Percentiles rank a stretch among this genome's conserved stretches.
Evolutionary conservation across 1,139 yeast genomes (phyloP).

Genomic region (Taphrina sp.): DNA sequence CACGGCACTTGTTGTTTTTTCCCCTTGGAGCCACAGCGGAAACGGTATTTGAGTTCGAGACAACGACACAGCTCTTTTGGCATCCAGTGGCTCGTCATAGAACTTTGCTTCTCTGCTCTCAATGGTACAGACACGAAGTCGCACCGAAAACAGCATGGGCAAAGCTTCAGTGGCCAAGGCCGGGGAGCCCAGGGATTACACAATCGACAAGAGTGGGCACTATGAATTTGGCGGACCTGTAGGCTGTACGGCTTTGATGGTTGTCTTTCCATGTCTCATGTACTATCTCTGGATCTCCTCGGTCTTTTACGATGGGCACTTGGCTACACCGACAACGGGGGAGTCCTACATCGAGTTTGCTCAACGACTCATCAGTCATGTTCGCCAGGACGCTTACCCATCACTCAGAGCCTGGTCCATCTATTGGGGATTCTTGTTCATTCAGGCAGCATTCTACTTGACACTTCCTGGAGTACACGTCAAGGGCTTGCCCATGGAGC

Average conservation of each 20-base stretch:
- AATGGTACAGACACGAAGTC: slow-evolving; percentile 12
- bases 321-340: slow-evolving; percentile 61
- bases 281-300: slow-evolving; percentile 96
- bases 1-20: too few species aligned
- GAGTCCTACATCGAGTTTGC: slow-evolving; percentile 57
- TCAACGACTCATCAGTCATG: slow-evolving; percentile 48
- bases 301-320: slow-evolving; percentile 67
- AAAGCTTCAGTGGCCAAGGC: background rate
- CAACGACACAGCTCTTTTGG: too few species aligned
- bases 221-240: slow-evolving; percentile 86
- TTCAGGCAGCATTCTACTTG: slow-evolving; percentile 73
- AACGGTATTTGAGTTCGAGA: too few species aligned
- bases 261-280: slow-evolving; percentile 90
- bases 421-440: slow-evolving; percentile 66
- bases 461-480: slow-evolving; percentile 95
- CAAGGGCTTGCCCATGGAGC: slow-evolving; percentile 87
- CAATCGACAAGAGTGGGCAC: slow-evolving; percentile 29
- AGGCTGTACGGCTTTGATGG: slow-evolving; percentile 93
- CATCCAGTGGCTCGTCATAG: too few species aligned
- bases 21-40: too few species aligned
- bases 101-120: too few species aligned
- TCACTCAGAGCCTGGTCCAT: slow-evolving; percentile 63
- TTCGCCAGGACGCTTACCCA: slow-evolving; percentile 65
- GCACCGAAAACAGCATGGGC: background rate
- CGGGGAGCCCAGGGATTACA: background rate